Conservation (phyloP, 805 yeast genomes). For the Kuraishia piskuri region DNA sequence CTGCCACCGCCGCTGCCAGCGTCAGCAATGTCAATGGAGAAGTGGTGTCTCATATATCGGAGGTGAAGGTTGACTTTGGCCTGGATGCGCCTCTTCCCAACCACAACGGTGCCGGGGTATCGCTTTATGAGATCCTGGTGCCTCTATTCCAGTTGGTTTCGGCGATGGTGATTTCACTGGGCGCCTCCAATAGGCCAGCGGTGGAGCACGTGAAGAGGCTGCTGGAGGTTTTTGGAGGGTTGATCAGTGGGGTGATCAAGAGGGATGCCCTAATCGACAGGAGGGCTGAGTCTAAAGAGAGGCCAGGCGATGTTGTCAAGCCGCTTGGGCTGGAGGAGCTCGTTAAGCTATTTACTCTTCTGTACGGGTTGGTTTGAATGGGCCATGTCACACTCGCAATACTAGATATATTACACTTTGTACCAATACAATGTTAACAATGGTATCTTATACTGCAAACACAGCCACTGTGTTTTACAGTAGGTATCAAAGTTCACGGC, state of each 20-base stretch:
- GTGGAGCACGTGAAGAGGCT: slow-evolving; percentile 43
- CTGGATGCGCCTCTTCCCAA: background rate
- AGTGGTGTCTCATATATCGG: background rate
- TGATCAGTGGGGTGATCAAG: slow-evolving; percentile 43
- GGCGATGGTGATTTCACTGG: slow-evolving; percentile 64
- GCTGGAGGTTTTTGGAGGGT: slow-evolving; percentile 39
- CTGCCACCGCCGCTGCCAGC: background rate
- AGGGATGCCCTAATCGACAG: slow-evolving; percentile 18
- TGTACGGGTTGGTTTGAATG: slow-evolving; percentile 15
- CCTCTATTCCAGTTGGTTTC: slow-evolving; percentile 69
- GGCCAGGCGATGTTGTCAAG: slow-evolving; percentile 1
- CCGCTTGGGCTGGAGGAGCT: slow-evolving; percentile 13
- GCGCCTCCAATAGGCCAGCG: slow-evolving; percentile 61
- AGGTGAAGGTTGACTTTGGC: background rate
- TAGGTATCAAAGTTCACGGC: no score
- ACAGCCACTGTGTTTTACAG: no score
- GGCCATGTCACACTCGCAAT: no score
- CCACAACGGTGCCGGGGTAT: slow-evolving; percentile 19
- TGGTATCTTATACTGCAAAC: no score
- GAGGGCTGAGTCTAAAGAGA: slow-evolving; percentile 1
- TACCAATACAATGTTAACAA: no score
- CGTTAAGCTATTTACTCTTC: slow-evolving; percentile 18
- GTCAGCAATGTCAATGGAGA: background rate
- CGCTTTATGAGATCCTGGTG: slow-evolving; percentile 58
- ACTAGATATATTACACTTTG: no score